Evolutionary conservation across 2,329 filamentous ascomycete genomes (phyloP).

Genomic region (Fusarium transvaalense): DNA sequence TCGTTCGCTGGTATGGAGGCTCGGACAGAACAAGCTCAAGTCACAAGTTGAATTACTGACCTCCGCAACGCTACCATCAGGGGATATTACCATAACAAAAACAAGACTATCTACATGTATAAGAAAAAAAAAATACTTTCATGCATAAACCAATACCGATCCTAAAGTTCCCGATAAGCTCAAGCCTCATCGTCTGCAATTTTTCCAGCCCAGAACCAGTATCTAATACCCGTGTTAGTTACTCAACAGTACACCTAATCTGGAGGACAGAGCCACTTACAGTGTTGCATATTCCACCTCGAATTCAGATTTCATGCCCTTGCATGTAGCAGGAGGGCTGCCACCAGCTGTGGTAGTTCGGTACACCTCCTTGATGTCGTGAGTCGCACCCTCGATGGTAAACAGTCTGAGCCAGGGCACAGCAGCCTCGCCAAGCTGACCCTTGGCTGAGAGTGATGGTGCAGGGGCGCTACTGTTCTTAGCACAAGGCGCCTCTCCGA

Average conservation of each 20-base stretch:
- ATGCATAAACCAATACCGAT: slow-evolving; percentile 3
- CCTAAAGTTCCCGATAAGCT: background rate
- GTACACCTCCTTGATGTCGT: slow-evolving; percentile 80
- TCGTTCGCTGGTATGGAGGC: background rate
- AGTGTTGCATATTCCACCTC: slow-evolving; percentile 84
- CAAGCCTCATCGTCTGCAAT: slow-evolving; percentile 29
- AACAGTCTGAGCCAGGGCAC: slow-evolving; percentile 86
- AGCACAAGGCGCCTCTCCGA: slow-evolving; percentile 72
- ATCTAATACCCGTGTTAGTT: slow-evolving; percentile 41
- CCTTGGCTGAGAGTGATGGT: slow-evolving; percentile 70
- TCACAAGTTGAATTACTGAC: slow-evolving; percentile 34
- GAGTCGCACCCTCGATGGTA: slow-evolving; percentile 65
- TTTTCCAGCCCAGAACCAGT: slow-evolving; percentile 48
- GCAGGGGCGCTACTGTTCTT: slow-evolving; percentile 73
- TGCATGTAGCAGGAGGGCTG: slow-evolving; percentile 78
- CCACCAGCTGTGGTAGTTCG: slow-evolving; percentile 88
- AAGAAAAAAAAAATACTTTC: slow-evolving; percentile 19
- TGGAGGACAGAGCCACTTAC: slow-evolving; percentile 71
- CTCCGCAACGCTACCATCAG: slow-evolving; percentile 27
- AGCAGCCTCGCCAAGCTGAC: slow-evolving; percentile 73
- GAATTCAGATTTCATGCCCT: slow-evolving; percentile 72
- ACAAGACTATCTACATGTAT: slow-evolving; percentile 34
- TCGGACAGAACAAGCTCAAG: background rate
- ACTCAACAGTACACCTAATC: background rate
- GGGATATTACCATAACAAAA: slow-evolving; percentile 38